Evolutionary conservation across 108 stramenopile species (phyloP), one percentile per base, ranked within the genome.

Genomic region (Discostella pseudostelligera): DNA sequence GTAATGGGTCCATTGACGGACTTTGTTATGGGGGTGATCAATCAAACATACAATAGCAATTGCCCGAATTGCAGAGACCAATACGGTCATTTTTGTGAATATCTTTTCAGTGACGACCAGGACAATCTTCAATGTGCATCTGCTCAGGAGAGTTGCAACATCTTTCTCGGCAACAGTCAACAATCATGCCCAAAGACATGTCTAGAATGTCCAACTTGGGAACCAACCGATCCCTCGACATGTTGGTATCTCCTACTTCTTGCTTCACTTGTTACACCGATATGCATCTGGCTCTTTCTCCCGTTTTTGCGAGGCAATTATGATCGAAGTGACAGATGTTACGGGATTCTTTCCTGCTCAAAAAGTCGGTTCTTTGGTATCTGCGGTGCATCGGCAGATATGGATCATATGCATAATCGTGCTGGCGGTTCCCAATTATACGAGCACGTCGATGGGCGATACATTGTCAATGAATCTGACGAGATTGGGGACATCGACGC

Each of bases 191-290:
- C 78, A 42, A 16, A 26, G 35, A 74, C 72, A 39, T 79, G 78
- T 57, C 59, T 69, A 0, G 73, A 74, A 36, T 79, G 78, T 44
- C 71, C 78, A 3, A 40, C 56, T 16, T 79, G 76, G 76, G 70
- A 72, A 21, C 59, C 66, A 12, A 60, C 65, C 6, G 76, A 78
- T 56, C 72, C 76, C 5, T 62, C 65, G 9, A 45, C 62, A 9
- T 54, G 72, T 47, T 78, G 76, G 76, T 67, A 53, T 21, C 66
- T 78, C 9, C 65, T 78, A 32, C 49, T 73, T 35, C n/a, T 72
- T n/a, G 32, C 48, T 21, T 65, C 64, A 22, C 54, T 72, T 11
- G 40, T 51, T 47, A 47, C 76, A 13, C 76, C 76, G 13, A 14
- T 72, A 13, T 24, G 53, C 22, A 39, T 67, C 0, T 72, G 70